phyloP scores from a whole-genome alignment of 2,329 filamentous ascomycete species.

The Apiospora kogelbergensis region DNA sequence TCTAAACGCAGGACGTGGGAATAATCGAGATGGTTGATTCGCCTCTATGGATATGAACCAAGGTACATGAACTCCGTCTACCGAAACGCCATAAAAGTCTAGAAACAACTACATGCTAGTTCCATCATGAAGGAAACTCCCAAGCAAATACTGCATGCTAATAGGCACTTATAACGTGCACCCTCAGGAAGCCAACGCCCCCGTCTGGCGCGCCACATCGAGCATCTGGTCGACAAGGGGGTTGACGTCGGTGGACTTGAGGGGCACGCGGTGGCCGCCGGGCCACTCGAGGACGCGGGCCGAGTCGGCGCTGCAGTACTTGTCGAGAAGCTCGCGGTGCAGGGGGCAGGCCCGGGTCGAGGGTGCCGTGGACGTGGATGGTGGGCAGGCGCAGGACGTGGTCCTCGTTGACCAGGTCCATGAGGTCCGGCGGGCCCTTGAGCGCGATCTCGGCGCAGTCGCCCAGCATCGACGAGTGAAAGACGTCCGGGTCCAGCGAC shows the following conservation, averaged over 20 bases:
- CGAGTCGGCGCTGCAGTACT: conserved; percentile 58
- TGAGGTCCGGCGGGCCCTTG: conserved; percentile 41
- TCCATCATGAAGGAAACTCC: neutral
- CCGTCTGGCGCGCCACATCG: conserved; percentile 48
- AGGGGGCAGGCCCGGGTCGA: conserved; percentile 57
- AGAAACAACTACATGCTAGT: neutral
- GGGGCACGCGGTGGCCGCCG: conserved; percentile 68
- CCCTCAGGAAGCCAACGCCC: conserved; percentile 17
- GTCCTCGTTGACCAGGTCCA: conserved; percentile 39
- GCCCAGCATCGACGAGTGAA: conserved; percentile 27
- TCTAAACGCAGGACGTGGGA: neutral
- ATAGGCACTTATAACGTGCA: no score
- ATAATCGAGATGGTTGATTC: neutral
- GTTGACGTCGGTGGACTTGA: conserved; percentile 66
- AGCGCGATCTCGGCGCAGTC: conserved; percentile 33
- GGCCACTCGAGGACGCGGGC: conserved; percentile 69
- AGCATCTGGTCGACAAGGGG: conserved; percentile 53
- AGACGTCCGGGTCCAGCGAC: conserved; percentile 42
- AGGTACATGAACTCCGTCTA: neutral
- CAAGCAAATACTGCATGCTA: neutral
- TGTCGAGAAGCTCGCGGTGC: conserved; percentile 54
- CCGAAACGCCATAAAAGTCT: neutral
- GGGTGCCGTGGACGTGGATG: conserved; percentile 66
- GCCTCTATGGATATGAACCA: neutral
- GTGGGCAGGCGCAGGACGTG: conserved; percentile 58